Percentiles rank a stretch among this genome's conserved stretches.
These are phyloP conservation scores for Achaetomiella virescens DNA, from an alignment of 495 filamentous ascomycete species.

Conservation along the genomic window DNA sequence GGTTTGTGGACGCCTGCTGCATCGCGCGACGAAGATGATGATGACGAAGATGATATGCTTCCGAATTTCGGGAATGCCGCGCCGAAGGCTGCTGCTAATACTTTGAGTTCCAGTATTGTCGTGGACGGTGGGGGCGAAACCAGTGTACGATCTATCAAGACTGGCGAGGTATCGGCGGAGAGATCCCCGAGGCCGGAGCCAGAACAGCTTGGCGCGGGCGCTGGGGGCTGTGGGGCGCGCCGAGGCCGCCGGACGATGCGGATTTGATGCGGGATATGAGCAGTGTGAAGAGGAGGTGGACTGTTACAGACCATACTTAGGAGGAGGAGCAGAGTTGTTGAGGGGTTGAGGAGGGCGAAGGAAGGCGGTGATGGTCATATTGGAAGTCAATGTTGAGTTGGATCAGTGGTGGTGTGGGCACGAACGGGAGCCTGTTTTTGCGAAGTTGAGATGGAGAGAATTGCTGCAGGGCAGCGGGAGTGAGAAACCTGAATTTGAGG, in stretches of 20 bases:
- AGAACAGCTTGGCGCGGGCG: constrained; percentile 19
- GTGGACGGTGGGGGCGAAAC: too few relatives aligned
- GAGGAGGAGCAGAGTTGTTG: neutral
- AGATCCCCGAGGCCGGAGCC: constrained; percentile 7
- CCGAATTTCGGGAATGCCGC: constrained; percentile 36
- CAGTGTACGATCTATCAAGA: too few relatives aligned
- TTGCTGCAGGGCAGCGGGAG: too few relatives aligned
- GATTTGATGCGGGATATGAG: constrained; percentile 33
- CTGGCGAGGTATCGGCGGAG: too few relatives aligned
- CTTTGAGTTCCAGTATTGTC: neutral
- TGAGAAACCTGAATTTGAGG: too few relatives aligned
- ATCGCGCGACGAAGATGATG: constrained; percentile 27
- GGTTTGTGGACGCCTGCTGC: constrained; percentile 33
- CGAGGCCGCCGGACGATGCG: constrained; percentile 31
- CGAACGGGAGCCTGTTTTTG: too few relatives aligned
- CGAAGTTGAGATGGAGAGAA: too few relatives aligned
- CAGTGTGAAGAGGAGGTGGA: constrained; percentile 41
- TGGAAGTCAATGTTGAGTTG: too few relatives aligned
- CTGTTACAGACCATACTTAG: constrained; percentile 35
- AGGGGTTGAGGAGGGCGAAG: too few relatives aligned
- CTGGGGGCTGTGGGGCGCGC: constrained; percentile 36
- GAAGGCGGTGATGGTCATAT: too few relatives aligned
- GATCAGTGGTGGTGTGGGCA: too few relatives aligned
- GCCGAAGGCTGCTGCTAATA: neutral
- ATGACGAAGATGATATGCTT: constrained; percentile 41